Evolutionary conservation across 164 flowering plant genomes (phyloP).

Genomic region (Umbellularia californica): DNA sequence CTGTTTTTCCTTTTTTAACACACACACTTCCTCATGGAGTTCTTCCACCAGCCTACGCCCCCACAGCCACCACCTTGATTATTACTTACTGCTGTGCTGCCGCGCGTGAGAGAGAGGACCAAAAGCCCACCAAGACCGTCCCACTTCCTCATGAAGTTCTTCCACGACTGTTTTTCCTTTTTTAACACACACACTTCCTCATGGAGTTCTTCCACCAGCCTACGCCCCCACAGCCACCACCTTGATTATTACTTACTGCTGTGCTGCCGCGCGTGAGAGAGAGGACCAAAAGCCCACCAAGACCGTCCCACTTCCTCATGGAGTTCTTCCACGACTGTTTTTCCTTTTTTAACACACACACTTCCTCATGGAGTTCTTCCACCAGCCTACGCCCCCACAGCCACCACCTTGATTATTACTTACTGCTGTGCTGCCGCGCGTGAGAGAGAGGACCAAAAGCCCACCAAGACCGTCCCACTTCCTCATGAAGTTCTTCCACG

Average conservation of each 20-base stretch:
- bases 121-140: no score
- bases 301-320: no score
- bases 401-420: conserved; percentile 13
- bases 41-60: conserved; percentile 13
- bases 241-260: conserved; percentile 12
- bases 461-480: conserved; percentile 10
- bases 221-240: background rate
- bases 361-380: no score
- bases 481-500: background rate
- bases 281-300: background rate
- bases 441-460: conserved; percentile 4
- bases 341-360: no score
- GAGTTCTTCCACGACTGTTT: no score
- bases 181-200: no score
- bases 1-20: no score
- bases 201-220: no score
- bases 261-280: conserved; percentile 17
- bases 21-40: no score
- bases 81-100: conserved; percentile 2
- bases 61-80: conserved; percentile 7
- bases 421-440: conserved; percentile 12
- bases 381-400: conserved; percentile 5
- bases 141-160: no score
- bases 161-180: no score
- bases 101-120: conserved; percentile 17